phyloP scores from a whole-genome alignment of 2,329 filamentous ascomycete species.

The Xylaria sp. region DNA sequence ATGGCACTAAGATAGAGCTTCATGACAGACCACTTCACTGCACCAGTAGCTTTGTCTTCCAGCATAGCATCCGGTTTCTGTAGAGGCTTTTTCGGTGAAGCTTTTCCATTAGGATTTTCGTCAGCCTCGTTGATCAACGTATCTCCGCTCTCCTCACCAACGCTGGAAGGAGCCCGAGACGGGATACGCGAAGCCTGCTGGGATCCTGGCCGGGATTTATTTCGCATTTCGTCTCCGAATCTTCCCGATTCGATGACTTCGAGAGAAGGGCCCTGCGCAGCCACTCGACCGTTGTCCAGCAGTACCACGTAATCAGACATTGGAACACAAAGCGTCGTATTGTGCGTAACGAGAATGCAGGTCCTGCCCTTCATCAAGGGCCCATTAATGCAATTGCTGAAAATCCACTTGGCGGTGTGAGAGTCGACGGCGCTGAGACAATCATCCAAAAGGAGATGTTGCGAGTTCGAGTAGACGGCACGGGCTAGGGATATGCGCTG shows the following conservation, averaged over 20 bases:
- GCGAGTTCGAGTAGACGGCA: constrained; percentile 94
- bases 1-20: constrained; percentile 87
- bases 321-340: constrained; percentile 87
- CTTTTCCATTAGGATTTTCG: constrained; percentile 59
- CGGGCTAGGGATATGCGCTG: constrained; percentile 97
- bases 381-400: constrained; percentile 89
- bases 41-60: constrained; percentile 85
- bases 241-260: constrained; percentile 88
- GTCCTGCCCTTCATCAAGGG: constrained; percentile 89
- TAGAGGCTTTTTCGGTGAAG: constrained; percentile 59
- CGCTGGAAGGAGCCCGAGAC: constrained; percentile 81
- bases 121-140: constrained; percentile 67
- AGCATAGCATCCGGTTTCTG: constrained; percentile 67
- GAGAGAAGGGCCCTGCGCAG: constrained; percentile 78
- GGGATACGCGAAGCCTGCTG: constrained; percentile 76
- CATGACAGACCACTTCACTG: constrained; percentile 89
- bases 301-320: constrained; percentile 83
- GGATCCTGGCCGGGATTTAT: constrained; percentile 75
- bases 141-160: constrained; percentile 71
- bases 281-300: constrained; percentile 86
- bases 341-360: constrained; percentile 96
- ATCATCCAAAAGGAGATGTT: constrained; percentile 91
- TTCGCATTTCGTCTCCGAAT: constrained; percentile 85
- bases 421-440: constrained; percentile 97
- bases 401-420: constrained; percentile 98